These are phyloP conservation scores for Daldinia sp. DNA, from an alignment of 2,329 filamentous ascomycete genomes.

Conservation along the genomic window DNA sequence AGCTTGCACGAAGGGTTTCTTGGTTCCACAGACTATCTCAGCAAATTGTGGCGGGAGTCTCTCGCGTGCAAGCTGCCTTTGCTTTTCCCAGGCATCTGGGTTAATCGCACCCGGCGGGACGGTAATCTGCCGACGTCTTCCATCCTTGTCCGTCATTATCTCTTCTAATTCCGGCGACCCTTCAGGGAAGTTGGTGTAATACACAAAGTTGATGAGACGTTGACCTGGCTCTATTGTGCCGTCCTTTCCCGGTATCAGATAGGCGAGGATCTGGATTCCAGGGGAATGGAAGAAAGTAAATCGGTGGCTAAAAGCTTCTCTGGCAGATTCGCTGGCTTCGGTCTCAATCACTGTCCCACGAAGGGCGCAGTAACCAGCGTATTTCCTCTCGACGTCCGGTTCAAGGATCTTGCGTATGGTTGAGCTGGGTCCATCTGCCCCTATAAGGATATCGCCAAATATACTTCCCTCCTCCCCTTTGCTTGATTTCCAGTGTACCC, in stretches of 20 bases:
- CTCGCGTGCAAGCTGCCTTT: constrained; percentile 50
- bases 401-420: constrained; percentile 53
- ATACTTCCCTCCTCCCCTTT: constrained; percentile 50
- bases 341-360: constrained; percentile 57
- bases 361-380: constrained; percentile 58
- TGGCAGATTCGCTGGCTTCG: constrained; percentile 53
- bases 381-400: constrained; percentile 49
- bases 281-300: constrained; percentile 57
- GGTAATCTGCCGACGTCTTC: constrained; percentile 52
- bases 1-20: constrained; percentile 57
- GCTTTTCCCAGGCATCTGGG: constrained; percentile 52
- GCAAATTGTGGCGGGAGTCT: constrained; percentile 56
- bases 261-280: constrained; percentile 57
- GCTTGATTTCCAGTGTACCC: constrained; percentile 52
- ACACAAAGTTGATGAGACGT: constrained; percentile 60
- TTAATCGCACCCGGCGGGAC: constrained; percentile 54
- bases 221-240: constrained; percentile 55
- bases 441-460: constrained; percentile 56
- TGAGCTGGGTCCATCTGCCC: constrained; percentile 59
- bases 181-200: constrained; percentile 58
- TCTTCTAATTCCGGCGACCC: constrained; percentile 51
- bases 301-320: constrained; percentile 52
- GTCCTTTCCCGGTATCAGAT: constrained; percentile 57
- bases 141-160: constrained; percentile 53
- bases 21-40: constrained; percentile 56